These are phyloP conservation scores for Corinectria fuckeliana DNA, from an alignment of 2,329 filamentous ascomycete species.

Conservation along the genomic window DNA sequence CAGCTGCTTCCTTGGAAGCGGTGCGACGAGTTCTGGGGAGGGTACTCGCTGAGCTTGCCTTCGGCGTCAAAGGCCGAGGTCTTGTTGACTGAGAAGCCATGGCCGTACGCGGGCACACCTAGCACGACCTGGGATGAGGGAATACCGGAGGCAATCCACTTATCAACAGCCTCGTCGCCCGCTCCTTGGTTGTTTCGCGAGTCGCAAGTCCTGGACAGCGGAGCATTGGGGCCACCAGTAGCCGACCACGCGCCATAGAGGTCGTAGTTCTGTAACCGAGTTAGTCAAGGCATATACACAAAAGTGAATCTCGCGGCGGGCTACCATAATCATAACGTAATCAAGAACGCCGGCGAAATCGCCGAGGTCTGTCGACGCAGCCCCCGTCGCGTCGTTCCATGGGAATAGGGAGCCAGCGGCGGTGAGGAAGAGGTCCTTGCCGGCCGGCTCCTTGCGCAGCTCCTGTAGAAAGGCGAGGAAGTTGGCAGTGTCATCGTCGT, in stretches of 20 bases:
- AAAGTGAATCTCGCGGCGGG: accelerated
- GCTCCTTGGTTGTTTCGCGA: conserved; percentile 27
- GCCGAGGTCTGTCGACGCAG: conserved; percentile 16
- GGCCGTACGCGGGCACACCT: conserved; percentile 24
- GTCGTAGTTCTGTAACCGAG: conserved; percentile 23
- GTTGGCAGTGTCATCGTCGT: conserved; percentile 27
- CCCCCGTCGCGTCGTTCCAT: conserved; percentile 25
- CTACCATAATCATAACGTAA: conserved; percentile 34
- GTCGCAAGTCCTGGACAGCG: conserved; percentile 20
- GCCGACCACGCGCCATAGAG: conserved; percentile 27
- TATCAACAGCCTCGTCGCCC: conserved; percentile 10
- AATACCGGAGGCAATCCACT: conserved; percentile 26
- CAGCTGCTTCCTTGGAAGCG: conserved; percentile 34
- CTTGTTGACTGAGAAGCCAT: conserved; percentile 28
- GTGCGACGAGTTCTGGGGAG: conserved; percentile 24
- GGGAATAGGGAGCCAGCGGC: conserved; percentile 28
- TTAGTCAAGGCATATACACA: neutral
- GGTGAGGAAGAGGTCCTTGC: conserved; percentile 22
- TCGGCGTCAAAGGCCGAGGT: conserved; percentile 12
- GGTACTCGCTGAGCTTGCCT: conserved; percentile 21
- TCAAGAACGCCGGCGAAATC: conserved; percentile 29
- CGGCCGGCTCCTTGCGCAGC: conserved; percentile 23
- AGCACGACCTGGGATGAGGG: conserved; percentile 27
- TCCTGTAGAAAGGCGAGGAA: conserved; percentile 28
- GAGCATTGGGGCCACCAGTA: conserved; percentile 24